Evolutionary conservation across 768 basidiomycete genomes (phyloP), one percentile per base, ranked within the genome.

Genomic region (Agrocybe pediades): DNA sequence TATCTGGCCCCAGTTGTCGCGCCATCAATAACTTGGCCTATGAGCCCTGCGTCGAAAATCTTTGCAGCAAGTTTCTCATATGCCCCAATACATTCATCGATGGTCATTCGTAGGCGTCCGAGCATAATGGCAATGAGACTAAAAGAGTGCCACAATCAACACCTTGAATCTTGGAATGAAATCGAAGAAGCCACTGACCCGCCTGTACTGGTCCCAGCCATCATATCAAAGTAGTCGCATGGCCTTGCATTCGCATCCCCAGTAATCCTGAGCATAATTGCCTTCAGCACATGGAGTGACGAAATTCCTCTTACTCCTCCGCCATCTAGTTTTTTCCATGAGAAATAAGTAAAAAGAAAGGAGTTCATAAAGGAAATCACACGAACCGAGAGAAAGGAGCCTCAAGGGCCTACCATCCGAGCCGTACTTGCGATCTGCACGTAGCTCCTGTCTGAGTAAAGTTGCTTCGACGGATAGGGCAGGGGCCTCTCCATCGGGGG

Each of bases 111-210:
- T 9, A 75, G 65, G 6, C 73, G 64, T 9, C 74, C 72, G 7
- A 74, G 65, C 71, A 74, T 73, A 15, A 74, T 62, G 2, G 71
- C 71, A 17, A 73, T 73, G 11, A 74, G 41, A 3, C 68, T 69
- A 20, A 26, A 27, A 25, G 9, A 51, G 20, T 20, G 16, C 27
- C 24, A n/a, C 15, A 36, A 46, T 17, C 30, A 17, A 11, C 21
- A 41, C 45, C 16, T n/a, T n/a, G n/a, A n/a, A n/a, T n/a, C n/a
- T n/a, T n/a, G n/a, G n/a, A n/a, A 17, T 27, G 20, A 16, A 46
- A 9, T 21, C 11, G 27, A 25, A 23, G 13, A 55, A 44, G 11
- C 11, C 25, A 27, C 63, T 7, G 29, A 71, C 69, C 71, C 71
- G 55, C 71, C 70, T 0, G 68, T 68, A 45, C 69, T 70, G 1